A percentile compares a stretch with the other conserved stretches of the same genome.
phyloP scores from a whole-genome alignment of 2,329 filamentous ascomycete species.

The Sclerotinia minor region DNA sequence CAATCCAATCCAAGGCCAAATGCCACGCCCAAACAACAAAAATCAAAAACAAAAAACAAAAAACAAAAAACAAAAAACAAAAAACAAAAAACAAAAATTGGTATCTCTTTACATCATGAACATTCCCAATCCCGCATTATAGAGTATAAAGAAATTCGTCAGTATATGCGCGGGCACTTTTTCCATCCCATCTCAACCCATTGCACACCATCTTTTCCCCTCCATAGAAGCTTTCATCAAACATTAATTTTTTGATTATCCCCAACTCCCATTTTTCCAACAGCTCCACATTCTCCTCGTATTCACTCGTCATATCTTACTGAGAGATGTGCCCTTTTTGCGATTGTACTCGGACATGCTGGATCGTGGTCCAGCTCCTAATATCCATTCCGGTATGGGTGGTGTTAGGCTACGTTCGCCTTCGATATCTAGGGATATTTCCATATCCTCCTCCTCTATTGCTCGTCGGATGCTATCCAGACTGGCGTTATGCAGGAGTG shows the following conservation, averaged over 20 bases:
- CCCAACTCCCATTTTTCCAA: neutral
- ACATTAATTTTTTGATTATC: conserved; percentile 21
- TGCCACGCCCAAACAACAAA: conserved; percentile 40
- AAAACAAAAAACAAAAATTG: conserved; percentile 21
- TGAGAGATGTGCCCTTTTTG: conserved; percentile 31
- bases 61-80: no score
- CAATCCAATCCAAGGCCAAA: no score
- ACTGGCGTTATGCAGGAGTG: conserved; percentile 53
- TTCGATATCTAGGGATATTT: conserved; percentile 28
- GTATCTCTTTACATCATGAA: conserved; percentile 34
- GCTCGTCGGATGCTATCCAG: conserved; percentile 46
- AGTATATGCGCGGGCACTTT: conserved; percentile 35
- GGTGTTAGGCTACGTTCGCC: conserved; percentile 56
- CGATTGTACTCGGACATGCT: conserved; percentile 50
- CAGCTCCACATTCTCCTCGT: neutral
- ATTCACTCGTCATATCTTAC: conserved; percentile 32
- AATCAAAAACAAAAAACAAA: no score
- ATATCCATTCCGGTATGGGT: conserved; percentile 61
- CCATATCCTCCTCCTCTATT: conserved; percentile 39
- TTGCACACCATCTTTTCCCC: neutral
- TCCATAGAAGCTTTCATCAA: neutral
- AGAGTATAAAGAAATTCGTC: conserved; percentile 37
- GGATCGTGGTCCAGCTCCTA: conserved; percentile 53
- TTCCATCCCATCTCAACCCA: conserved; percentile 22
- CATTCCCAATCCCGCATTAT: conserved; percentile 28